Percentiles rank a stretch among this genome's conserved stretches.
Conservation (phyloP, 179 eudicot species). For the Silene coronaria region DNA sequence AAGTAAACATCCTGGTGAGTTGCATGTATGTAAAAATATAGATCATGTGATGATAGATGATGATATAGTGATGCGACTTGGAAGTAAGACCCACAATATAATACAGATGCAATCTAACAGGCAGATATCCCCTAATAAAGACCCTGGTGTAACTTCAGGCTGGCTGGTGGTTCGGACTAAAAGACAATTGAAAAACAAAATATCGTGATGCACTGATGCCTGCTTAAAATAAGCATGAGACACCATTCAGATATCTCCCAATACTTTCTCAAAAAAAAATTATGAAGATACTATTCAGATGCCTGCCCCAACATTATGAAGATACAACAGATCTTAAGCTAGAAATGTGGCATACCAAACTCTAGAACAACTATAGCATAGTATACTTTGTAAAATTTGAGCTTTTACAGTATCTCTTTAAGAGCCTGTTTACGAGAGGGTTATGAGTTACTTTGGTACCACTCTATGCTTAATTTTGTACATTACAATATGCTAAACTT, state of each 20-base stretch:
- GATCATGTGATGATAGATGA: background rate
- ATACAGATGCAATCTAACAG: background rate
- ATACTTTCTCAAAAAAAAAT: no score
- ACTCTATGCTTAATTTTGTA: no score
- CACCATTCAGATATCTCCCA: background rate
- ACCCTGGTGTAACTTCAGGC: background rate
- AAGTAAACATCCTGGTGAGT: no score
- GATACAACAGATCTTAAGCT: background rate
- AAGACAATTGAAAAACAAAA: background rate
- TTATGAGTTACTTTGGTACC: no score
- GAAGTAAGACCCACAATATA: background rate
- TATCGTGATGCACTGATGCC: background rate
- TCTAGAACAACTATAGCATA: background rate
- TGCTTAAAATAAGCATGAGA: background rate
- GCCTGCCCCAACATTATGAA: background rate
- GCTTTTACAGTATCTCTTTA: background rate
- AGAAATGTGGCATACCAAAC: background rate
- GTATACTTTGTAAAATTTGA: background rate
- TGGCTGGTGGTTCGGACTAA: background rate
- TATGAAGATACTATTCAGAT: no score
- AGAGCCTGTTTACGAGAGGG: background rate
- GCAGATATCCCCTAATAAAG: background rate
- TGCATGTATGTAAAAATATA: no score
- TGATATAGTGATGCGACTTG: background rate
- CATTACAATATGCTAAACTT: no score